Base-by-base conservation (phyloP, 345 rosid genomes). In the Xanthoceras sorbifolium region DNA sequence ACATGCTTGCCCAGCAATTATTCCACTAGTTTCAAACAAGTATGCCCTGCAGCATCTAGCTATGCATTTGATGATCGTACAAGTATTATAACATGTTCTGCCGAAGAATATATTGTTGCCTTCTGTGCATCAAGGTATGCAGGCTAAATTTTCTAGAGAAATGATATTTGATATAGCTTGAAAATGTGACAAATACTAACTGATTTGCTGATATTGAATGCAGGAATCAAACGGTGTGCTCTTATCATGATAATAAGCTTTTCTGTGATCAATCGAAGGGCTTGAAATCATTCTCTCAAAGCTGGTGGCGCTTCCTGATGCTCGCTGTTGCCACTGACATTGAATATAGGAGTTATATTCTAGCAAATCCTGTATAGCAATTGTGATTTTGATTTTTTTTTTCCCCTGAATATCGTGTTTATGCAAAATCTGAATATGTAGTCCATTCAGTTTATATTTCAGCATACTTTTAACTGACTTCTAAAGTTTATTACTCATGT, bases 11-110 rank as follows among this genome's bases (percentile, higher is more conserved):
- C 94, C 9, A 79, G 86, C 6, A 87, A 89, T 64, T 91, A 87
- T 71, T 87, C 94, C 25, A 87, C 29, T 76, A 81, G 75, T 36
- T 89, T 91, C 82, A 91, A 91, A 69, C 80, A 86, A 61, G 83
- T 77, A 2, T 91, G 93, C 77, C 93, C 94, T 40, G 87, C 86
- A 18, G 89, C 94, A 29, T 83, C 88, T 22, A 89, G 91, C 75
- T 91, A 87, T 66, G 93, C 92, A 5, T 80, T 75, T 20, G 95
- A 91, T 25, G 80, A 77, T 40, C 71, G 70, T 25, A 73, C 89
- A n/a, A 89, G 90, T 64, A 76, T 90, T 31, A 72, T 85, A 60
- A 85, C 91, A 40, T 91, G 95, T 78, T 69, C 83, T 20, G 84
- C 83, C 10, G 48, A 89, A 9, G 89, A 84, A 5, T 91, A 87